A percentile compares a stretch with the other conserved stretches of the same genome.
Evolutionary conservation across 129 eudicot genomes (phyloP).

Genomic region (Flaveria sonorensis): DNA sequence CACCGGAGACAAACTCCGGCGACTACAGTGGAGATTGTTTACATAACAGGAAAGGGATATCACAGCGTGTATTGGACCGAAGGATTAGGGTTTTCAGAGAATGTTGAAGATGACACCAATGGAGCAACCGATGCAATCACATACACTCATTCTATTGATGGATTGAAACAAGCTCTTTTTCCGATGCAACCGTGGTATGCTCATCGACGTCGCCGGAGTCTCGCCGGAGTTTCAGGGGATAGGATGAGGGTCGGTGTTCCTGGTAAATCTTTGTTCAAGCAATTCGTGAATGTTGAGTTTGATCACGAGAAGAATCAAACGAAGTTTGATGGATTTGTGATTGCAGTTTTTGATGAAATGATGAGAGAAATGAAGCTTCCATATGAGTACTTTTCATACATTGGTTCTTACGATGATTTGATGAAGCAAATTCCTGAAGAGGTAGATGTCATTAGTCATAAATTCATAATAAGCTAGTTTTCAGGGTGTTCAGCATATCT

Average conservation of each 20-base stretch:
- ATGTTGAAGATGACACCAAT: conserved; percentile 19
- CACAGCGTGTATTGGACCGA: conserved; percentile 55
- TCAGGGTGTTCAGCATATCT: too few relatives aligned
- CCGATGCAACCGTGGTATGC: conserved; percentile 48
- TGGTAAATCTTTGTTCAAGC: conserved; percentile 45
- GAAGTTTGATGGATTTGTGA: conserved; percentile 47
- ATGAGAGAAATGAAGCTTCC: conserved; percentile 45
- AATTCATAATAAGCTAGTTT: background rate
- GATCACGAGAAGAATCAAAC: conserved; percentile 21
- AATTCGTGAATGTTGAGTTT: conserved; percentile 46
- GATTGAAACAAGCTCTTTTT: conserved; percentile 35
- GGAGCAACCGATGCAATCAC: conserved; percentile 15
- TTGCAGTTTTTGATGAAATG: conserved; percentile 51
- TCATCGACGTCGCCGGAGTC: conserved; percentile 43
- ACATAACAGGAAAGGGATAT: conserved; percentile 45
- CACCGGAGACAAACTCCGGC: conserved; percentile 10
- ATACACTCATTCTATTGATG: conserved; percentile 27
- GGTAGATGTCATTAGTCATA: conserved; percentile 19
- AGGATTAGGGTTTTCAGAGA: conserved; percentile 47
- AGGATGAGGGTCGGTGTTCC: conserved; percentile 57
- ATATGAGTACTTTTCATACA: conserved; percentile 43
- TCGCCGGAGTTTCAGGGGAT: conserved; percentile 38
- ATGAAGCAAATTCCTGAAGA: conserved; percentile 41
- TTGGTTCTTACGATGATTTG: conserved; percentile 47
- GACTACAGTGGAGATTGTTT: conserved; percentile 36